Evolutionary conservation across 495 filamentous ascomycete genomes (phyloP), one percentile per base, ranked within the genome.

Genomic region (Xylaria venustula): DNA sequence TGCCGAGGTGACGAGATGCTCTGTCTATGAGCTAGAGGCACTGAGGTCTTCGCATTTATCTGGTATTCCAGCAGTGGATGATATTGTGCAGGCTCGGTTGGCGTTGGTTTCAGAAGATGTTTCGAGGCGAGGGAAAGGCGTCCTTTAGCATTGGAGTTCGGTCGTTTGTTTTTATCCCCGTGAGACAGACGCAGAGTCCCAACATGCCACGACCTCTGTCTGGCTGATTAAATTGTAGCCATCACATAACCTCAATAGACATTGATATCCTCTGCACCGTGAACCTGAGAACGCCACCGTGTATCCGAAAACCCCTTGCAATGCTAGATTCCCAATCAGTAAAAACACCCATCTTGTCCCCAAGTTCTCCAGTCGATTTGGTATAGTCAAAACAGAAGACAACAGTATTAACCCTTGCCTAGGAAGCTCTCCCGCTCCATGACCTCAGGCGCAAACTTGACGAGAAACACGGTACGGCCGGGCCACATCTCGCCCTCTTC

Each of bases 401-500:
- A 15, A 3, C 1, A 12, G 20, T 58, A 3, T 67, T 54, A 76
- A 14, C 71, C 70, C 68, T 77, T 80, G 36, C 71, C 79, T 45
- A 84, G 70, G 65, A 76, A 76, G 65, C 88, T 88, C 84, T 98
- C 94, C 73, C 94, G 78, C 80, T 97, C 92, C 78, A 98, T 82
- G 30, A 97, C 92, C 69, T 88, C 88, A 50, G 87, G 84, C 57
- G 88, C 85, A 75, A 98, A 98, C 70, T 92, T 88, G 51, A 98
- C 85, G 71, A 98, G 76, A 77, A 97, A 98, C 22, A 98, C 92
- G 60, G 94, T 98, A 75, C 92, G 91, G 41, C 89, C 88, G 0
- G 94, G 94, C 90, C 91, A 97, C 87, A 97, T 87, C 68, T 87
- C 84, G 55, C 91, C 91, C 53, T 82, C 81, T 65, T 89, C 87